Evolutionary conservation across 768 basidiomycete species (phyloP), one percentile per base, ranked within the genome.

Genomic region (Lentinula sp.): DNA sequence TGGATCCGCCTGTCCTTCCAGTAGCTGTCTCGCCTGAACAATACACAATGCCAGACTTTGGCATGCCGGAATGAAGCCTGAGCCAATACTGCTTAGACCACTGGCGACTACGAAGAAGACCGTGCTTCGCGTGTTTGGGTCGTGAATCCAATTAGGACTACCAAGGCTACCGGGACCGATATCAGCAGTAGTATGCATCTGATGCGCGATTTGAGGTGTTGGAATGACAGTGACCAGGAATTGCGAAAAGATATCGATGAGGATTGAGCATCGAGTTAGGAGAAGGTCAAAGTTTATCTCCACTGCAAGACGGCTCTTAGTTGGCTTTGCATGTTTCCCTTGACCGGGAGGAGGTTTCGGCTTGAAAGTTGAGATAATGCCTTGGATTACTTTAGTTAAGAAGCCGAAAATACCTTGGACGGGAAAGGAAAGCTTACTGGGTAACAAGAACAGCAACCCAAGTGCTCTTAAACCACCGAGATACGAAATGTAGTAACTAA

Each of bases 401-500:
- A 53, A 48, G 37, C 42, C 5, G 6, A 37, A 37, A 56, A 57
- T 32, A 8, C 39, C 18, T 28, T n/a, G 28, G 3, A 28, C 1
- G 28, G 3, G 36, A 46, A 23, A 12, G 20, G n/a, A 48, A 7
- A 41, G 78, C 74, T 67, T 64, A 76, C 74, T 67, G 53, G 74
- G 77, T 46, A 77, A 65, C 33, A 73, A 55, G 37, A 90, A 69
- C 28, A 93, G 74, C 2, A 91, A 72, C 64, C 85, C 79, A 16
- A 84, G 58, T 4, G 87, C 90, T 4, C 88, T 81, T 16, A 80
- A 69, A 41, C 76, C 81, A 16, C 87, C 85, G 69, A 88, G 78
- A 65, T 83, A 81, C 1, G 88, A 87, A 53, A 93, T 87, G 64
- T 89, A 93, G 69, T 90, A 90, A 62, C 88, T 85, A 64, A 92